Evolutionary conservation across 2,329 filamentous ascomycete genomes (phyloP).

Genomic region (Raffaelea deltoideospora): DNA sequence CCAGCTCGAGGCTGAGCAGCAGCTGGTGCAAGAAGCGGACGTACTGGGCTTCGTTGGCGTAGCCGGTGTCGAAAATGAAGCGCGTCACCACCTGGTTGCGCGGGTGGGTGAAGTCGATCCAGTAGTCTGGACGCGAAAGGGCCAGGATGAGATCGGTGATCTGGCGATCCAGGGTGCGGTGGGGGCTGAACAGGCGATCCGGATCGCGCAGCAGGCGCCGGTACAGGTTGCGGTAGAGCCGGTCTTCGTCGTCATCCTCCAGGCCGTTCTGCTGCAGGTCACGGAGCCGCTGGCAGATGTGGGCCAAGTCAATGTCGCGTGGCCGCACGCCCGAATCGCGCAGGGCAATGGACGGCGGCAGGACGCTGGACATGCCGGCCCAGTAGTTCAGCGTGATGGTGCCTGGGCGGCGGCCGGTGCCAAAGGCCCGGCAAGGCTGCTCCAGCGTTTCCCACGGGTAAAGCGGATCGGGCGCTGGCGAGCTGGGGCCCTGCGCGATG

Average conservation of each 20-base stretch:
- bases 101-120: constrained; percentile 58
- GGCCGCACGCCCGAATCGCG: constrained; percentile 42
- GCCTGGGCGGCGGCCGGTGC: constrained; percentile 49
- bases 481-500: constrained; percentile 11
- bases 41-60: constrained; percentile 40
- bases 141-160: constrained; percentile 58
- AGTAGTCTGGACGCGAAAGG: constrained; percentile 45
- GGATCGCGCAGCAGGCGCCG: constrained; percentile 52
- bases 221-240: constrained; percentile 51
- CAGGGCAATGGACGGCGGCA: constrained; percentile 40
- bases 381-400: constrained; percentile 61
- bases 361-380: constrained; percentile 41
- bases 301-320: constrained; percentile 43
- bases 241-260: constrained; percentile 40
- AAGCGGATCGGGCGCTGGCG: constrained; percentile 22
- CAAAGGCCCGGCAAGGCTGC: constrained; percentile 56
- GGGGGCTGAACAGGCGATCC: constrained; percentile 43
- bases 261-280: constrained; percentile 37
- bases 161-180: constrained; percentile 52
- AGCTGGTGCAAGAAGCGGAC: constrained; percentile 61
- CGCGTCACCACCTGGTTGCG: constrained; percentile 60
- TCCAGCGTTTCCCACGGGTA: constrained; percentile 58
- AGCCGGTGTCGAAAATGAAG: constrained; percentile 50
- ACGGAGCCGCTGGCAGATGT: constrained; percentile 42
- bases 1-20: constrained; percentile 57